Evolutionary conservation across 1,284 basidiomycete genomes (phyloP).

Genomic region (Apiotrichum veenhuisii): DNA sequence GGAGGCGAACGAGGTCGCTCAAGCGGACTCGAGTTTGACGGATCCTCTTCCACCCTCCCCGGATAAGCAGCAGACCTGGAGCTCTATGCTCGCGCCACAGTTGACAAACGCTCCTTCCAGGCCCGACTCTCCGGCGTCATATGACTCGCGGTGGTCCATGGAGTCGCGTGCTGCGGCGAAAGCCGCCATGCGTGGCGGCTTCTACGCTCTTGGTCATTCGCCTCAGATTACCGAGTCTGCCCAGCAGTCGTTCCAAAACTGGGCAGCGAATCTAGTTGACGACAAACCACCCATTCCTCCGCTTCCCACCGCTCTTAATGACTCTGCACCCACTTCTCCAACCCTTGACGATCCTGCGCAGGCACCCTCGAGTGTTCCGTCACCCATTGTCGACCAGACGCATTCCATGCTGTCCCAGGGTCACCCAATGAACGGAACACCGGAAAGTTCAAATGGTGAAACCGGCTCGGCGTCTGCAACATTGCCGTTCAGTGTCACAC

Average conservation of each 20-base stretch:
- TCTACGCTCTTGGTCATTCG: constrained; percentile 18
- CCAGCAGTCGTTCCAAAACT: not conserved
- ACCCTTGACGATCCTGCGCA: not conserved
- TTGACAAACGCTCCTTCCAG: not conserved
- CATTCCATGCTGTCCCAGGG: too few relatives aligned
- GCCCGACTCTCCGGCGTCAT: constrained; percentile 7
- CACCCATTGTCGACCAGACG: too few relatives aligned
- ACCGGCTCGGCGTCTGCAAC: too few relatives aligned
- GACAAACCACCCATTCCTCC: not conserved
- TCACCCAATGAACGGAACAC: too few relatives aligned
- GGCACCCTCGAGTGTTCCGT: too few relatives aligned
- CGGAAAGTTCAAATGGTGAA: too few relatives aligned
- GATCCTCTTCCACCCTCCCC: not conserved
- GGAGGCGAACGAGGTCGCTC: not conserved
- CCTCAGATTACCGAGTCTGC: constrained; percentile 10
- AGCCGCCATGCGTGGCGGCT: constrained; percentile 1
- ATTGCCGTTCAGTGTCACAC: too few relatives aligned
- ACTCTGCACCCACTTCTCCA: not conserved
- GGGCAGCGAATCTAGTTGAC: not conserved
- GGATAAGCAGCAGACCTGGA: not conserved
- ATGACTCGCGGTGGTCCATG: constrained; percentile 9
- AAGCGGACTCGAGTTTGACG: not conserved
- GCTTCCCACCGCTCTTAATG: not conserved
- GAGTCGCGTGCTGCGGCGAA: constrained; percentile 10
- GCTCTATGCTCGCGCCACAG: not conserved